These are phyloP conservation scores for Sistotremastrum niveocremeum DNA, from an alignment of 768 basidiomycete species.

Conservation along the genomic window DNA sequence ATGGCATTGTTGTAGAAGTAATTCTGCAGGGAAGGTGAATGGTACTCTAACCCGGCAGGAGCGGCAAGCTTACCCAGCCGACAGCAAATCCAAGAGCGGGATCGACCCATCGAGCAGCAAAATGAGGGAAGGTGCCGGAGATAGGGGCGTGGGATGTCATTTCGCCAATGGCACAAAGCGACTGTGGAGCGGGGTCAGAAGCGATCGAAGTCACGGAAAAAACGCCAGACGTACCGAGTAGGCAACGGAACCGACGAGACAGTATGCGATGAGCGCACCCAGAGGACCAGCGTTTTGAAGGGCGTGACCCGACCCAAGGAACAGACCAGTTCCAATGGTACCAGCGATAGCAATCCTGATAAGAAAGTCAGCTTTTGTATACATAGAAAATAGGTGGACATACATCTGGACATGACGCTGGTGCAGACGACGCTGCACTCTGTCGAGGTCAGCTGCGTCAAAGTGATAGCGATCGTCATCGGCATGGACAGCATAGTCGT, in stretches of 20 bases:
- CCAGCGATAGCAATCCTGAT: constrained; percentile 37
- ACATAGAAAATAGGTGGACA: constrained; percentile 10
- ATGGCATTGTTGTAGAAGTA: constrained; percentile 34
- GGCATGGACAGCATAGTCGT: too few species aligned
- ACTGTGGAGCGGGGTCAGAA: constrained; percentile 18
- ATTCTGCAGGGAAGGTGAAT: constrained; percentile 11
- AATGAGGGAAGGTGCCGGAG: constrained; percentile 68
- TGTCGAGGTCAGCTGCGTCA: constrained; percentile 51
- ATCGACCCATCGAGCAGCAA: constrained; percentile 45
- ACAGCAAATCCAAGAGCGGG: constrained; percentile 44
- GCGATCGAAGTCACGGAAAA: constrained; percentile 18
- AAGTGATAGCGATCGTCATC: constrained; percentile 25
- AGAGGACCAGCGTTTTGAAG: constrained; percentile 48
- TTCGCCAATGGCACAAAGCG: constrained; percentile 57
- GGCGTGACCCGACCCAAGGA: constrained; percentile 56
- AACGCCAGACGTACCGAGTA: constrained; percentile 36
- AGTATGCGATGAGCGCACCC: constrained; percentile 53
- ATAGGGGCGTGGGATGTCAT: constrained; percentile 74
- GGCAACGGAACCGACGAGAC: constrained; percentile 49
- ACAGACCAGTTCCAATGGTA: constrained; percentile 20
- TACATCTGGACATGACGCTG: constrained; percentile 74
- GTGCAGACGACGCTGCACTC: constrained; percentile 58
- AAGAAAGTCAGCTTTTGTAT: not conserved
- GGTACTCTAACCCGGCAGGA: not conserved
- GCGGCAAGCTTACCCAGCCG: constrained; percentile 16